These are phyloP conservation scores for Herpetospermum pedunculosum DNA, from an alignment of 306 rosid genomes.

Conservation along the genomic window DNA sequence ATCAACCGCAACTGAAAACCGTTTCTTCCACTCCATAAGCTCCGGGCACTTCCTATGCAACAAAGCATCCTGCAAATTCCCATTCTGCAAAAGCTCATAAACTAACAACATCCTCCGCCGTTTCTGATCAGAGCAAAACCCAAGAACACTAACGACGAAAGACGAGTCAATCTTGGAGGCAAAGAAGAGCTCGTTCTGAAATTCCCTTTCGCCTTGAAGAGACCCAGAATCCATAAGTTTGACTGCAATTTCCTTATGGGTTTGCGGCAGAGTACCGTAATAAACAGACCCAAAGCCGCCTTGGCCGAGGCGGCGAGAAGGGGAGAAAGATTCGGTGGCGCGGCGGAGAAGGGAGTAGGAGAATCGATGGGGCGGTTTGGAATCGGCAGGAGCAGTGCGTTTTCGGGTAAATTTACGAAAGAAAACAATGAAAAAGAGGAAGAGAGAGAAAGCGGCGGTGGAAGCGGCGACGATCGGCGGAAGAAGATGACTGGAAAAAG, in stretches of 20 bases:
- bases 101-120: slow-evolving; percentile 65
- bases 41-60: slow-evolving; percentile 54
- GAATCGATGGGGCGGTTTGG: slow-evolving; percentile 56
- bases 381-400: slow-evolving; percentile 36
- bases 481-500: slow-evolving; percentile 6
- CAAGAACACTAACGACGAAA: slow-evolving; percentile 41
- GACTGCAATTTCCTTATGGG: slow-evolving; percentile 49
- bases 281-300: slow-evolving; percentile 94
- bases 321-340: slow-evolving; percentile 72
- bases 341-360: slow-evolving; percentile 69
- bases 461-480: slow-evolving; percentile 21
- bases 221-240: slow-evolving; percentile 80
- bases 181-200: slow-evolving; percentile 82
- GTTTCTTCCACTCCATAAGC: slow-evolving; percentile 51
- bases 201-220: slow-evolving; percentile 82
- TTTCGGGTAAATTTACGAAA: slow-evolving; percentile 40
- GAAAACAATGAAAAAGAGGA: slow-evolving; percentile 36
- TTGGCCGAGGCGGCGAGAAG: slow-evolving; percentile 54
- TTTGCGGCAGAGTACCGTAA: slow-evolving; percentile 36
- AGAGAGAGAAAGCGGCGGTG: slow-evolving; percentile 35
- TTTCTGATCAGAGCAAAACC: slow-evolving; percentile 65
- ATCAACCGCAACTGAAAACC: slow-evolving; percentile 34
- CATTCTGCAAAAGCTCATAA: slow-evolving; percentile 67
- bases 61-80: slow-evolving; percentile 86
- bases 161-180: slow-evolving; percentile 47